Evolutionary conservation across 768 basidiomycete species (phyloP).

Genomic region (Leucocoprinus leucothites): DNA sequence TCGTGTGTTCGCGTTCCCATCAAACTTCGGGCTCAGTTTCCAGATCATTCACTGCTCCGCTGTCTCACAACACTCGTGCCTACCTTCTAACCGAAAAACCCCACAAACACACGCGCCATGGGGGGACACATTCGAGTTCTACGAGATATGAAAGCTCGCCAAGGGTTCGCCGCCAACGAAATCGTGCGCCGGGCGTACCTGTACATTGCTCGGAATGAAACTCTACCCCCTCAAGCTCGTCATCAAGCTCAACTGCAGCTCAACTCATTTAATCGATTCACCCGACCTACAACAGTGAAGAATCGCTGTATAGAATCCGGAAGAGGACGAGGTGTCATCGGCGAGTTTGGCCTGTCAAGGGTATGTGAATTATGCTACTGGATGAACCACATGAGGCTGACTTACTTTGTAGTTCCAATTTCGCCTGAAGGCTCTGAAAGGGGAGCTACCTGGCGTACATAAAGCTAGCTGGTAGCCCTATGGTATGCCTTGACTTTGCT

Average conservation of each 20-base stretch:
- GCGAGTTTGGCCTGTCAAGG: constrained; percentile 83
- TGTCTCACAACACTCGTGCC: not conserved
- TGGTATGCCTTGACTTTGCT: constrained; percentile 7
- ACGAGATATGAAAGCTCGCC: constrained; percentile 77
- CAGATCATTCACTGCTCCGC: not conserved
- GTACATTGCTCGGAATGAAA: constrained; percentile 89
- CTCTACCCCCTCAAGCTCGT: constrained; percentile 82
- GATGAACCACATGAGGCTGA: not conserved
- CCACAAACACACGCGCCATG: constrained; percentile 24
- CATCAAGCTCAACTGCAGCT: constrained; percentile 94
- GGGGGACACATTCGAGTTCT: constrained; percentile 47
- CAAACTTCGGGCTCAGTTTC: constrained; percentile 12
- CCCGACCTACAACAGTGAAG: constrained; percentile 84
- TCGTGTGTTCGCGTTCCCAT: constrained; percentile 19
- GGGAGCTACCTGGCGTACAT: constrained; percentile 82
- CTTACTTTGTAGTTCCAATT: constrained; percentile 72
- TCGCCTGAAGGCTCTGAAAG: constrained; percentile 75
- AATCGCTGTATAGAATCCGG: constrained; percentile 88
- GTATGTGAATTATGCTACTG: constrained; percentile 36
- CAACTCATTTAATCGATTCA: constrained; percentile 80
- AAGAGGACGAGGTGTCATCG: constrained; percentile 82
- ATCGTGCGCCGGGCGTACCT: constrained; percentile 86
- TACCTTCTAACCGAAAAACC: not conserved
- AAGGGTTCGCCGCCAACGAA: constrained; percentile 72
- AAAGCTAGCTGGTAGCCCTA: constrained; percentile 87